Conservation (phyloP, 2,329 filamentous ascomycete species). For the Fusarium gaditjirri region DNA sequence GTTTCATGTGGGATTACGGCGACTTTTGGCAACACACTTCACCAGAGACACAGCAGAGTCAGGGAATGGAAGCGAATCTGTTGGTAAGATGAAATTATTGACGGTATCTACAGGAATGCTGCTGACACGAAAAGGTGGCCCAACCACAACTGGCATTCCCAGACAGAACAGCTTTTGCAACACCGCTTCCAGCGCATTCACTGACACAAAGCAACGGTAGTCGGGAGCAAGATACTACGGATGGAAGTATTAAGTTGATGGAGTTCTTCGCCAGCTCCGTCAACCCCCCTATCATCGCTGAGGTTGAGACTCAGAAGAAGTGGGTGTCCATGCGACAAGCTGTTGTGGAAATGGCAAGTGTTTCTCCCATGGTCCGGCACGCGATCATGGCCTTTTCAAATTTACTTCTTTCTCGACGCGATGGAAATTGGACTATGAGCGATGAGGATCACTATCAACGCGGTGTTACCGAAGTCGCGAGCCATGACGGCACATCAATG, state of each 20-base stretch:
- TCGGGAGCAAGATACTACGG: constrained; percentile 9
- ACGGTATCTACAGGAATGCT: neutral
- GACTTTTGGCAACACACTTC: constrained; percentile 50
- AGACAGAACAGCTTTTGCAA: constrained; percentile 35
- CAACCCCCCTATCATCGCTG: constrained; percentile 63
- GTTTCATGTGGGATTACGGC: constrained; percentile 59
- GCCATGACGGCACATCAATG: constrained; percentile 37
- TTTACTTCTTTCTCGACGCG: constrained; percentile 53
- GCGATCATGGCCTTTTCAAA: constrained; percentile 64
- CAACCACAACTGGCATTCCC: constrained; percentile 42
- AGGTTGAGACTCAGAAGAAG: constrained; percentile 63
- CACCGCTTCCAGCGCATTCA: constrained; percentile 36
- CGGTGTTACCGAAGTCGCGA: constrained; percentile 49
- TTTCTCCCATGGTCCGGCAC: constrained; percentile 58
- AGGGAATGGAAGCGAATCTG: constrained; percentile 39
- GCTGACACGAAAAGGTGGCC: constrained; percentile 18
- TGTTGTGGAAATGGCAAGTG: constrained; percentile 58
- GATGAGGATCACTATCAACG: constrained; percentile 53
- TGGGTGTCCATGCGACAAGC: constrained; percentile 62
- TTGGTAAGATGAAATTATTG: constrained; percentile 23
- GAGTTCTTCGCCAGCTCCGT: constrained; percentile 61
- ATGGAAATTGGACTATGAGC: constrained; percentile 46
- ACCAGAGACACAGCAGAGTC: constrained; percentile 39
- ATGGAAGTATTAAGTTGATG: constrained; percentile 49
- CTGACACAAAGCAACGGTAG: constrained; percentile 36